Evolutionary conservation across 305 asterid genomes (phyloP).

Genomic region (Striga hermonthica): DNA sequence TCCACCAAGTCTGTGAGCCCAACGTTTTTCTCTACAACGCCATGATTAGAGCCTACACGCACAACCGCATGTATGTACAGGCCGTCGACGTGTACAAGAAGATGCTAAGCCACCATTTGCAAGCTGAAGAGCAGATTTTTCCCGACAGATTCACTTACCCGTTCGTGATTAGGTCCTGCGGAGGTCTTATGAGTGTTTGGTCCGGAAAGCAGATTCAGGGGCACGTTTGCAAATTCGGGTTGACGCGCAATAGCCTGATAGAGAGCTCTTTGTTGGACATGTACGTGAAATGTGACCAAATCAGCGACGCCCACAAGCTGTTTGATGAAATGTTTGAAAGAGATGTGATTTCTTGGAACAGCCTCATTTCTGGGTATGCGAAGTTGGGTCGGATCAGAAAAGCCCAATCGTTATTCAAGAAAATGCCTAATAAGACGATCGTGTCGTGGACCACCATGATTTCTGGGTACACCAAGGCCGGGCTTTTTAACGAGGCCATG

Average conservation of each 20-base stretch:
- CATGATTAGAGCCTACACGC: slow-evolving; percentile 57
- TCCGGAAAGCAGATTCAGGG: slow-evolving; percentile 67
- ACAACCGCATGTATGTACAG: slow-evolving; percentile 37
- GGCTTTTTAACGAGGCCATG: slow-evolving; percentile 60
- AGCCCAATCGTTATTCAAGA: slow-evolving; percentile 63
- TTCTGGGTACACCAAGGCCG: slow-evolving; percentile 60
- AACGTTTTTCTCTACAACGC: slow-evolving; percentile 61
- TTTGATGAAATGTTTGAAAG: slow-evolving; percentile 78
- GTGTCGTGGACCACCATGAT: slow-evolving; percentile 89
- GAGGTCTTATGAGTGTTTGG: slow-evolving; percentile 42
- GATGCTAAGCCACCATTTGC: slow-evolving; percentile 1
- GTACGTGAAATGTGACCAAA: slow-evolving; percentile 64
- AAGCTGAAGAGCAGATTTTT: slow-evolving; percentile 32
- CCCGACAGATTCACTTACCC: slow-evolving; percentile 76
- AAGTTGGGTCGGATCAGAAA: slow-evolving; percentile 56
- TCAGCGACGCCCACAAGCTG: slow-evolving; percentile 50
- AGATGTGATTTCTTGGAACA: slow-evolving; percentile 80
- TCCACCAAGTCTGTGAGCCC: slow-evolving; percentile 53
- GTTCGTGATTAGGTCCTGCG: slow-evolving; percentile 67
- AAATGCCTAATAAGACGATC: slow-evolving; percentile 53
- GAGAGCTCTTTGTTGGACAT: slow-evolving; percentile 64
- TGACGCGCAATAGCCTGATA: slow-evolving; percentile 38
- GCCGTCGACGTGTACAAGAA: slow-evolving; percentile 26
- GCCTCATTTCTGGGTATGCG: slow-evolving; percentile 64
- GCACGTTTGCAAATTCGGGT: slow-evolving; percentile 54